These are phyloP conservation scores for Annulohypoxylon bovei DNA, from an alignment of 495 filamentous ascomycete genomes.

Conservation along the genomic window DNA sequence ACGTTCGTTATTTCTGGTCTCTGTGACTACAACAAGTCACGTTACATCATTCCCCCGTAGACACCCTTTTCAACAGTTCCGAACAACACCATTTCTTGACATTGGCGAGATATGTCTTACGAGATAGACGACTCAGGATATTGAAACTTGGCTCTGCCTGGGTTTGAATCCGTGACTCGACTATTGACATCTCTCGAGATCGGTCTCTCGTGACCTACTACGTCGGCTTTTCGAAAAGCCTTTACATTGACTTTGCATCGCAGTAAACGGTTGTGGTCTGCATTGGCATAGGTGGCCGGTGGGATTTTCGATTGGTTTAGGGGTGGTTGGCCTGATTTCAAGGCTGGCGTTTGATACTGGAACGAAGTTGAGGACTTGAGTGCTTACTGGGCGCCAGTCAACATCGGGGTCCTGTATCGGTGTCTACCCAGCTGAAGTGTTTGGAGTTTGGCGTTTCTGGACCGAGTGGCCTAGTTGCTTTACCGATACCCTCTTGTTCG, in stretches of 20 bases:
- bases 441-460: constrained; percentile 43
- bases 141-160: constrained; percentile 25
- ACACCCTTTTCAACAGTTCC: constrained; percentile 20
- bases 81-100: constrained; percentile 16
- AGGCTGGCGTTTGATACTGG: constrained; percentile 22
- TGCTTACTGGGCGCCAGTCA: not conserved
- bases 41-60: constrained; percentile 36
- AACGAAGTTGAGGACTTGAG: constrained; percentile 8
- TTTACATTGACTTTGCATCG: constrained; percentile 39
- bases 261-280: constrained; percentile 22
- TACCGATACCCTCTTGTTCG: constrained; percentile 40
- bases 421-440: constrained; percentile 10
- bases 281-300: constrained; percentile 19
- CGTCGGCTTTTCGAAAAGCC: constrained; percentile 12
- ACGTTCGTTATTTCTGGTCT: constrained; percentile 20
- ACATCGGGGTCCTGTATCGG: not conserved
- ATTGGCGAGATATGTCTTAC: constrained; percentile 19
- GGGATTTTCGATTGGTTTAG: constrained; percentile 18
- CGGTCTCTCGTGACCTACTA: constrained; percentile 16
- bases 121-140: constrained; percentile 26
- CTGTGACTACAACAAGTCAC: constrained; percentile 20
- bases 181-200: constrained; percentile 28
- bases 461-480: constrained; percentile 43
- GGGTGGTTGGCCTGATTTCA: constrained; percentile 1
- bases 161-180: constrained; percentile 32